Base-by-base conservation (phyloP, 345 rosid genomes). In the Hirschfeldia incana region DNA sequence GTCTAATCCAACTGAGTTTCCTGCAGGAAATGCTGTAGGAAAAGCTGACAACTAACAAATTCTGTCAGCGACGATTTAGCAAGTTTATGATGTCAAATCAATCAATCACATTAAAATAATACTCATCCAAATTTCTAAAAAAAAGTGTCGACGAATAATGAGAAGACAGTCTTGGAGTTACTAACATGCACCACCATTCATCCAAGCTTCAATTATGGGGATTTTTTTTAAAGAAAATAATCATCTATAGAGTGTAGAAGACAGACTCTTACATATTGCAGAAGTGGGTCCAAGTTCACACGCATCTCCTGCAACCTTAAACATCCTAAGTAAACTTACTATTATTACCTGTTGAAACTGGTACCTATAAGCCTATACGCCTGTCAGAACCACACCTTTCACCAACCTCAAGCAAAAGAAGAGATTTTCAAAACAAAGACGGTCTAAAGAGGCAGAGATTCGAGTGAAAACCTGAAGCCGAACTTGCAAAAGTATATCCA, bases 1-100 rank as follows among this genome's bases (percentile, higher is more conserved):
- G 60, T 80, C 71, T 64, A 64, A 80, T 80, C 79, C 64, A 46
- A 75, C 73, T 44, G 37, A 75, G 72, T 80, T 75, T 70, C 62
- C 66, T 27, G 83, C 79, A 80, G 76, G 17, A 69, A 80, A 29
- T 80, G 73, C 79, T 69, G 79, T 62, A 12, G 74, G 21, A 53
- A 69, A 70, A 80, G 70, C 82, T 80, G 66, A 80, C 79, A 79
- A 30, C 36, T 73, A 77, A 76, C 83, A 82, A 72, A 79, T 76
- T 57, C 65, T 77, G 84, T 79, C 85, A 74, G 86, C 84, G 67
- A 72, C 77, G 80, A 81, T 82, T 84, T 29, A 64, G 85, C 83
- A 70, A 70, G 74, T 73, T 79, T 76, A 77, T 76, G 77, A 79
- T 73, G 83, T 73, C 80, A 49, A 71, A 65, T 80, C 87, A 78